Evolutionary conservation across 306 rosid genomes (phyloP).

Genomic region (Phaseolus lunatus): DNA sequence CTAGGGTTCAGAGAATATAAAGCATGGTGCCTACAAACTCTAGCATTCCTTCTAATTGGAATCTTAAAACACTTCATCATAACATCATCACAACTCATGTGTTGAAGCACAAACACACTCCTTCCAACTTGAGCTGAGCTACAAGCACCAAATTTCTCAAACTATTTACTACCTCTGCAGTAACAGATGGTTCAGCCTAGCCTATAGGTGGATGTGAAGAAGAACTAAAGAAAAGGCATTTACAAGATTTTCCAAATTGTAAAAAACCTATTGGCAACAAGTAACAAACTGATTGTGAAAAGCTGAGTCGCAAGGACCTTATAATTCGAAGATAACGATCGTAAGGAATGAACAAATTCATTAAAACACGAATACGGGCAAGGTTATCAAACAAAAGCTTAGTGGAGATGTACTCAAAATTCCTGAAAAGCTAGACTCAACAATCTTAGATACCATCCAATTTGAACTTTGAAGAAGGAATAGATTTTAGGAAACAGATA

Average conservation of each 20-base stretch:
- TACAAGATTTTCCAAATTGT: neutral
- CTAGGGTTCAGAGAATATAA: neutral
- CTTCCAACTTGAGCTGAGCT: neutral
- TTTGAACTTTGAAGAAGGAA: neutral
- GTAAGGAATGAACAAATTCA: neutral
- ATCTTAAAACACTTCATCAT: neutral
- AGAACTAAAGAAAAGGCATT: neutral
- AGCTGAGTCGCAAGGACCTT: neutral
- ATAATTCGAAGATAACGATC: neutral
- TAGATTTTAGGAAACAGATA: neutral
- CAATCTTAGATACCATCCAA: neutral
- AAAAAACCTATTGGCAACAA: neutral
- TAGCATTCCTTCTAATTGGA: neutral
- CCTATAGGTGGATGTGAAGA: neutral
- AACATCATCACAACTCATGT: neutral
- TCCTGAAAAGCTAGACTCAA: neutral
- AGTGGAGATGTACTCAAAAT: neutral
- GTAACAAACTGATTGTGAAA: neutral
- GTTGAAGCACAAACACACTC: neutral
- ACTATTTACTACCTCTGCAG: neutral
- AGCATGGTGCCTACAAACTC: conserved; percentile 1
- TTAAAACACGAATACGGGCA: neutral
- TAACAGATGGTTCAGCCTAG: neutral
- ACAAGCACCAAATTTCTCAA: neutral
- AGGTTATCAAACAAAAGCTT: neutral